phyloP scores from a whole-genome alignment of 108 stramenopile genomes.

The Skeletonema menzelii region DNA sequence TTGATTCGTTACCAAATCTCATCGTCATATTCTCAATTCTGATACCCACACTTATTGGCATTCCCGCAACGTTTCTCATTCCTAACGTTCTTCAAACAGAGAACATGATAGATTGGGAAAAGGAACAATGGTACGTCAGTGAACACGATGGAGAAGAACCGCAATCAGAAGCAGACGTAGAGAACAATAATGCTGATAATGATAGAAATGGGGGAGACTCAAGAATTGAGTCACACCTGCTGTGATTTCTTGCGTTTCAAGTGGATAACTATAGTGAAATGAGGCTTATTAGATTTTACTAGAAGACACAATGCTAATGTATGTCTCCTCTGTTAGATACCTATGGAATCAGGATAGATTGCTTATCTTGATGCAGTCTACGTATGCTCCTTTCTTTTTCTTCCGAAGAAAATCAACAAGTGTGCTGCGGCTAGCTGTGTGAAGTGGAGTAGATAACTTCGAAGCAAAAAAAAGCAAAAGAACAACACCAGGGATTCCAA shows the following conservation, averaged over 20 bases:
- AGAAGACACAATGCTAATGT: no score
- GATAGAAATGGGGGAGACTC: neutral
- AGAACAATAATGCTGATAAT: neutral
- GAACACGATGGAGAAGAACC: neutral
- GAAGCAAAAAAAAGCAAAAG: neutral
- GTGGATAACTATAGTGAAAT: neutral
- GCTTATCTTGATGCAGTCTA: no score
- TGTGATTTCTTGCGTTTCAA: neutral
- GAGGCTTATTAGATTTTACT: neutral
- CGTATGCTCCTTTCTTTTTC: no score
- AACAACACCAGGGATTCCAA: neutral
- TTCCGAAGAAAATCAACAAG: no score
- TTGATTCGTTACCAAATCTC: conserved; percentile 23
- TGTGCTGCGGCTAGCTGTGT: no score
- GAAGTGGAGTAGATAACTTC: no score
- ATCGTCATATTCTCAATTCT: conserved; percentile 41
- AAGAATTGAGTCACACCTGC: conserved; percentile 12
- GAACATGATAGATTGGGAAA: conserved; percentile 38
- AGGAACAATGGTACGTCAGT: conserved; percentile 35
- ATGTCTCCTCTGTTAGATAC: no score
- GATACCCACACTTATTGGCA: conserved; percentile 27
- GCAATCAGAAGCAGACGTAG: neutral
- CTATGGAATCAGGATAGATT: no score
- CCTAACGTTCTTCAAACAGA: conserved; percentile 46
- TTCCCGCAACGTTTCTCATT: conserved; percentile 38